Conservation (phyloP, 1,284 basidiomycete species). For the Lignosus rhinocerotis region DNA sequence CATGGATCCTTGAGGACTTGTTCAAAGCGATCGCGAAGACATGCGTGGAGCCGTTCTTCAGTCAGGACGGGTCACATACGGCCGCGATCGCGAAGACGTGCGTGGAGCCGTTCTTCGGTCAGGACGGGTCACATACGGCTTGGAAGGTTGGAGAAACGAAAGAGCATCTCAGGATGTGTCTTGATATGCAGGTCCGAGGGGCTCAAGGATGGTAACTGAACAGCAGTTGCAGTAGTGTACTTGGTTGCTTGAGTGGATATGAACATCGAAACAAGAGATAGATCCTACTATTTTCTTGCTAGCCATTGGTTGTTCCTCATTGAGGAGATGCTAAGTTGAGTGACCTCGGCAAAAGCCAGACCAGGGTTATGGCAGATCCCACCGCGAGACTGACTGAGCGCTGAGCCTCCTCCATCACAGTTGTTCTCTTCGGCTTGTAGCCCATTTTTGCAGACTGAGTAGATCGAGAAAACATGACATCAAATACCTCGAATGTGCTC, state of each 20-base stretch:
- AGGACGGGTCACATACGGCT: conserved; percentile 1
- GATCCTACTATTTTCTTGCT: not conserved
- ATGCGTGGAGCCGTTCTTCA: conserved; percentile 72
- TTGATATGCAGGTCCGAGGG: conserved; percentile 35
- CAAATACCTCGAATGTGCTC: conserved; percentile 70
- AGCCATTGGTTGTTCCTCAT: not conserved
- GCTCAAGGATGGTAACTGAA: conserved; percentile 25
- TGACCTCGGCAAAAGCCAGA: not conserved
- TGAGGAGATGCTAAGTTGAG: no score
- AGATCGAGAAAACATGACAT: conserved; percentile 47
- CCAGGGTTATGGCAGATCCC: not conserved
- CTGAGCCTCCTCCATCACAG: no score
- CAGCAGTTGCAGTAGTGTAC: no score
- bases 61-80: not conserved
- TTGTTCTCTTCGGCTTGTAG: no score
- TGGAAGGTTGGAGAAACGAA: conserved; percentile 27
- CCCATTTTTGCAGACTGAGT: not conserved
- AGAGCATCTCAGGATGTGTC: conserved; percentile 29
- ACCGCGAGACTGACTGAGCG: no score
- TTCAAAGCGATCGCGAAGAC: conserved; percentile 72
- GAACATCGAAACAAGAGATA: not conserved
- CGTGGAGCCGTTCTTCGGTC: conserved; percentile 64
- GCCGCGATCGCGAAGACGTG: conserved; percentile 64
- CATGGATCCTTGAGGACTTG: conserved; percentile 78
- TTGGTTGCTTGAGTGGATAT: not conserved